Percentiles rank a stretch among this genome's conserved stretches.
Evolutionary conservation across 2,329 filamentous ascomycete species (phyloP).

Genomic region (Ophiostoma piceae): DNA sequence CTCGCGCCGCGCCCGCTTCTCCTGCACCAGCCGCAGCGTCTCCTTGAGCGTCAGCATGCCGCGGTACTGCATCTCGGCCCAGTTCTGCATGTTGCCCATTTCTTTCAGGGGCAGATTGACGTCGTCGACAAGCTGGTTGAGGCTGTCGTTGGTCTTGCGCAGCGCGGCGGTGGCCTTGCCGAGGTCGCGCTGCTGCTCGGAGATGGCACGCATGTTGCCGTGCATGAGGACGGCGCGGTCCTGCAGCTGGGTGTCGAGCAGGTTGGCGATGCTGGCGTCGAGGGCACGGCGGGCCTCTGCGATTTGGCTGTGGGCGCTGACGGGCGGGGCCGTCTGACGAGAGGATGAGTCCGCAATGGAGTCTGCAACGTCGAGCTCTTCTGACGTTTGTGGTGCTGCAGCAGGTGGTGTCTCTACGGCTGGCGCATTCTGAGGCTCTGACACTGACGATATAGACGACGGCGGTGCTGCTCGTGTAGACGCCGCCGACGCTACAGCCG

Average conservation of each 20-base stretch:
- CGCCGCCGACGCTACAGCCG: background rate
- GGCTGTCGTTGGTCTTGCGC: constrained; percentile 59
- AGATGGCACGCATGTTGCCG: constrained; percentile 59
- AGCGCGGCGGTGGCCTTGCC: constrained; percentile 54
- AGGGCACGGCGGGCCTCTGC: constrained; percentile 55
- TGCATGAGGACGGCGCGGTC: constrained; percentile 65
- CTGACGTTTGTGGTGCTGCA: background rate
- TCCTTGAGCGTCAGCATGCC: constrained; percentile 61
- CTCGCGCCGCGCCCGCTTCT: constrained; percentile 26
- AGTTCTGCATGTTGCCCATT: constrained; percentile 77
- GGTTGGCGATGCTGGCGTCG: constrained; percentile 61
- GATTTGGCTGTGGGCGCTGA: constrained; percentile 43
- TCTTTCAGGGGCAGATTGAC: constrained; percentile 66
- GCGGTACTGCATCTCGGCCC: constrained; percentile 74
- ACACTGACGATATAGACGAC: constrained; percentile 22
- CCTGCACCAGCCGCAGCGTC: constrained; percentile 53
- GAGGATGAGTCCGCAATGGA: background rate
- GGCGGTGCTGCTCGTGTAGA: constrained; percentile 16
- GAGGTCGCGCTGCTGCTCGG: constrained; percentile 62
- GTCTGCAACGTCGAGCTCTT: background rate
- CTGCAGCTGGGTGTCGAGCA: constrained; percentile 63
- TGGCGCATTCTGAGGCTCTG: background rate
- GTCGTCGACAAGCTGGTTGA: constrained; percentile 58
- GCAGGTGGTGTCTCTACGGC: background rate
- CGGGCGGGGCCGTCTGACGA: background rate